Percentiles rank a stretch among this genome's conserved stretches.
These are phyloP conservation scores for Anthoceros angustus DNA, from an alignment of 225 moss, liverwort and hornwort genomes.

Conservation along the genomic window DNA sequence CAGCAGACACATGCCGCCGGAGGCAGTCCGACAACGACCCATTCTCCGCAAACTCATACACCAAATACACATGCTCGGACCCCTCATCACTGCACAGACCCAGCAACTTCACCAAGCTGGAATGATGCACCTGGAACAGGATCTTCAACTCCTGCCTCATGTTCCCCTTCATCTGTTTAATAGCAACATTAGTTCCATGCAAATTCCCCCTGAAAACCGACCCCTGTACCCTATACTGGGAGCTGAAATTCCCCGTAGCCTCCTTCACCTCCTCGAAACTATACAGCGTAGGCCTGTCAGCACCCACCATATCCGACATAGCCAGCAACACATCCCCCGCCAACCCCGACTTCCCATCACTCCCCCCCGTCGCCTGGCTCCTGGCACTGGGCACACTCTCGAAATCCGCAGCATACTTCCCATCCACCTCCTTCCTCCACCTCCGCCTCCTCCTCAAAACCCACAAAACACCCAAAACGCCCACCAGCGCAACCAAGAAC, in stretches of 20 bases:
- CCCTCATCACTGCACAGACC: conserved; percentile 54
- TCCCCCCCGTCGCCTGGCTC: background rate
- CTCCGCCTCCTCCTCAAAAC: conserved; percentile 8
- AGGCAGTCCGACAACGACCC: conserved; percentile 66
- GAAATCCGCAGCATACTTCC: conserved; percentile 4
- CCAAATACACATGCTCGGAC: conserved; percentile 55
- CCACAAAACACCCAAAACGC: conserved; percentile 11
- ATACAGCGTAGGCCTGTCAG: conserved; percentile 52
- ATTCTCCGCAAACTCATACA: conserved; percentile 80
- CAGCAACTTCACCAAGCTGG: conserved; percentile 71
- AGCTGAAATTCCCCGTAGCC: conserved; percentile 55
- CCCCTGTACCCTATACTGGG: conserved; percentile 46
- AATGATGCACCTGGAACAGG: conserved; percentile 88
- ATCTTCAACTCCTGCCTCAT: conserved; percentile 86
- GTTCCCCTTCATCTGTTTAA: conserved; percentile 93
- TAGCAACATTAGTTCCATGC: conserved; percentile 44
- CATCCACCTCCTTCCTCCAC: background rate
- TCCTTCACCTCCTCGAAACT: conserved; percentile 50
- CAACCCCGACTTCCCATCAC: background rate
- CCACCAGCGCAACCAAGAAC: conserved; percentile 23
- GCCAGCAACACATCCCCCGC: conserved; percentile 36
- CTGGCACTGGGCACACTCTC: background rate
- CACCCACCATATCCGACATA: conserved; percentile 64
- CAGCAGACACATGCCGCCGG: conserved; percentile 21
- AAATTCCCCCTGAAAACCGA: conserved; percentile 59